Conservation (phyloP, 1,284 basidiomycete genomes). For the Takashimella koratensis region DNA sequence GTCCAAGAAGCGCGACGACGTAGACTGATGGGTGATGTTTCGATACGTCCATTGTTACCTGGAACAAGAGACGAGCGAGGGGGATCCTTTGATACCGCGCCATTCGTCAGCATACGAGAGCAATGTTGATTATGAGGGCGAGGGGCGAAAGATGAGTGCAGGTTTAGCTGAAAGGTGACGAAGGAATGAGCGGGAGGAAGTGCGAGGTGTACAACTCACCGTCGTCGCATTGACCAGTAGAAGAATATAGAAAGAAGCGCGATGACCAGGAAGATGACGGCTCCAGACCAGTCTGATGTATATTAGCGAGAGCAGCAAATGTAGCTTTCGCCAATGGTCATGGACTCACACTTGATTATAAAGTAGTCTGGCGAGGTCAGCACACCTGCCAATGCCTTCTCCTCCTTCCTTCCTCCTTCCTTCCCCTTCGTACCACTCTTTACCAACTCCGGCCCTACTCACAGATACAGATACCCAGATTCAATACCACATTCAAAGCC, state of each 20-base stretch:
- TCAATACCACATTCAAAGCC: slow-evolving; percentile 64
- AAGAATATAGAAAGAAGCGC: slow-evolving; percentile 76
- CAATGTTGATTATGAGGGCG: neutral
- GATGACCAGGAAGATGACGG: slow-evolving; percentile 66
- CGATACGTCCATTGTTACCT: slow-evolving; percentile 71
- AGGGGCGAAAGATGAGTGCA: slow-evolving; percentile 59
- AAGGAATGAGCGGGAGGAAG: neutral
- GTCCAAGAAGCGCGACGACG: slow-evolving; percentile 66
- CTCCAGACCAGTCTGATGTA: slow-evolving; percentile 50
- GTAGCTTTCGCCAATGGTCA: neutral
- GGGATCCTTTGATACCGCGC: slow-evolving; percentile 58
- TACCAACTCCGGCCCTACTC: no score
- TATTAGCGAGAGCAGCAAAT: neutral
- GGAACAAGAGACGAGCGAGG: slow-evolving; percentile 69
- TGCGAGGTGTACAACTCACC: slow-evolving; percentile 26
- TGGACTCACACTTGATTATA: slow-evolving; percentile 58
- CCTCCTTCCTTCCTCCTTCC: no score
- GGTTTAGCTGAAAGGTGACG: neutral
- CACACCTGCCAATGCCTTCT: no score
- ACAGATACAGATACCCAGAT: slow-evolving; percentile 56
- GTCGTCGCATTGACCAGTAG: slow-evolving; percentile 50
- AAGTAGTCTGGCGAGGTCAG: slow-evolving; percentile 68
- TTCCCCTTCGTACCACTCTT: no score
- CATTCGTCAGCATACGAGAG: neutral
- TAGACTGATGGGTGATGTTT: slow-evolving; percentile 80